phyloP scores from a whole-genome alignment of 768 basidiomycete genomes.

The Botryobasidium botryosum region DNA sequence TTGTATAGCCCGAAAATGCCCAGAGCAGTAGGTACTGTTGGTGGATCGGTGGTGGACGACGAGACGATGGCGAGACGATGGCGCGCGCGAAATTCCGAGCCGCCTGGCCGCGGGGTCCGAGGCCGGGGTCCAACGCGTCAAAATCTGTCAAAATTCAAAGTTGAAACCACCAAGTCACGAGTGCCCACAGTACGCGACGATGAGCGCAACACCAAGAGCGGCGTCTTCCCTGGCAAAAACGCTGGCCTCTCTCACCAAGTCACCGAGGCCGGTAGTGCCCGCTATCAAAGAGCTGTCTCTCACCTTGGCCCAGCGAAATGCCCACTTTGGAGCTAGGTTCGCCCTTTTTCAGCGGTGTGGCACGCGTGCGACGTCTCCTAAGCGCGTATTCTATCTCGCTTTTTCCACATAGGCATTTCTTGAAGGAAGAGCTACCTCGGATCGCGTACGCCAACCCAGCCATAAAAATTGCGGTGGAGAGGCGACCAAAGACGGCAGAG shows the following conservation, averaged over 20 bases:
- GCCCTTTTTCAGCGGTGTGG: too few relatives aligned
- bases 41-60: too few relatives aligned
- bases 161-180: background rate
- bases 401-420: slow-evolving; percentile 40
- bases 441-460: slow-evolving; percentile 63
- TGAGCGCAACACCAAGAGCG: background rate
- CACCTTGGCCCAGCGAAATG: slow-evolving; percentile 9
- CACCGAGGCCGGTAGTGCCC: slow-evolving; percentile 6
- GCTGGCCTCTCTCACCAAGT: slow-evolving; percentile 1
- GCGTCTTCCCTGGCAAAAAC: slow-evolving; percentile 9
- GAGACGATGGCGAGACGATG: too few relatives aligned
- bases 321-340: slow-evolving; percentile 9
- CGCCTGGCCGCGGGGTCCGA: too few relatives aligned
- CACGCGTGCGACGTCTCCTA: too few relatives aligned
- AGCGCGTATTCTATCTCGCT: too few relatives aligned
- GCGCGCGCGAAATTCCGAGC: too few relatives aligned
- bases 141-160: background rate
- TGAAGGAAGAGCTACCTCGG: slow-evolving; percentile 60
- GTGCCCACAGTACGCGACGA: background rate
- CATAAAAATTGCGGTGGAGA: slow-evolving; percentile 42
- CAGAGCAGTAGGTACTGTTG: too few relatives aligned
- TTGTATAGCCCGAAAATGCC: too few relatives aligned
- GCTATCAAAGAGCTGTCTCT: slow-evolving; percentile 5
- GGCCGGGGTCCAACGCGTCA: too few relatives aligned
- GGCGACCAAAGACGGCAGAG: slow-evolving; percentile 32